These are phyloP conservation scores for Exsudoporus frostii DNA, from an alignment of 768 basidiomycete species.

Conservation along the genomic window DNA sequence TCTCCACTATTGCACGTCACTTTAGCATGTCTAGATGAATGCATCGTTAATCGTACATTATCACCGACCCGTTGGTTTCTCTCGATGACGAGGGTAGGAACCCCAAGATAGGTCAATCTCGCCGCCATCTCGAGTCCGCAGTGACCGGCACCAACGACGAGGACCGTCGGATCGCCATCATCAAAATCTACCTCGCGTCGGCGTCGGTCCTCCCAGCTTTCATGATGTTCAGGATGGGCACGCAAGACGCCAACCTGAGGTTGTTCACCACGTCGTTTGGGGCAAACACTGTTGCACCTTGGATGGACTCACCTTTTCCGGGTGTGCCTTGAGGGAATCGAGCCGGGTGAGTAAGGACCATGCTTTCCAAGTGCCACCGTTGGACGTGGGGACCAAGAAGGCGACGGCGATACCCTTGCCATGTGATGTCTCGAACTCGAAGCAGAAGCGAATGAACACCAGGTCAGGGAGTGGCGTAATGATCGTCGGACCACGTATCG, in stretches of 20 bases:
- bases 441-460: conserved; percentile 53
- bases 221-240: conserved; percentile 39
- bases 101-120: conserved; percentile 52
- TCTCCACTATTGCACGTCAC: conserved; percentile 39
- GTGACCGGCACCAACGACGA: conserved; percentile 65
- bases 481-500: conserved; percentile 30
- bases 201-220: conserved; percentile 49
- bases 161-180: conserved; percentile 49
- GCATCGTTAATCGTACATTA: conserved; percentile 20
- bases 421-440: conserved; percentile 49
- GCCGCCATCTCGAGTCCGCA: conserved; percentile 63
- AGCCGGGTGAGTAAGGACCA: conserved; percentile 59
- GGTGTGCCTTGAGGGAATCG: conserved; percentile 49
- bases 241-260: conserved; percentile 38
- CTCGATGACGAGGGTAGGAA: conserved; percentile 55
- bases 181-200: conserved; percentile 41
- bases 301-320: conserved; percentile 37
- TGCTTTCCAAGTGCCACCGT: conserved; percentile 49
- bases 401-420: conserved; percentile 52
- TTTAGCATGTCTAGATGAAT: not conserved
- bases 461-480: conserved; percentile 48
- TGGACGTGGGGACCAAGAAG: conserved; percentile 43
- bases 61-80: conserved; percentile 49
- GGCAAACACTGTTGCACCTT: not conserved
- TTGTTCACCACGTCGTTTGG: not conserved